phyloP scores from a whole-genome alignment of 2,329 filamentous ascomycete species.

The Aspergillus viridinutans region DNA sequence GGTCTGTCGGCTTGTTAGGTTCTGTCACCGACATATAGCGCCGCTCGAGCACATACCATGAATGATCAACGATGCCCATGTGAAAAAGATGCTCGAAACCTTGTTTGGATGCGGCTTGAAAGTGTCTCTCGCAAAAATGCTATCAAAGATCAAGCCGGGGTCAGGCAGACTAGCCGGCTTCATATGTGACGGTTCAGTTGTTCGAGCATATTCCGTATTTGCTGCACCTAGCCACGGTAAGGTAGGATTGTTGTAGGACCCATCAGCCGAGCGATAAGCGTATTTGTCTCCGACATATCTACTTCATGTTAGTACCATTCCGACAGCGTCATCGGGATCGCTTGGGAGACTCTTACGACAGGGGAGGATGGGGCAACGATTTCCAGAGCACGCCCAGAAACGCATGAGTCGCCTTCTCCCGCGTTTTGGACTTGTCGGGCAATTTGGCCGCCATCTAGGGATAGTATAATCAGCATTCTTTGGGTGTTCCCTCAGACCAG shows the following conservation, averaged over 20 bases:
- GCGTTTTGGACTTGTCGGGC: slow-evolving; percentile 57
- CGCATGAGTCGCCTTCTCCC: slow-evolving; percentile 59
- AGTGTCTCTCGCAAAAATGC: slow-evolving; percentile 39
- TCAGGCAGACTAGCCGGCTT: slow-evolving; percentile 65
- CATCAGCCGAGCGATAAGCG: slow-evolving; percentile 65
- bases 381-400: slow-evolving; percentile 69
- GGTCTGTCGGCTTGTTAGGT: slow-evolving; percentile 40
- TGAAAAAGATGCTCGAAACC: slow-evolving; percentile 67
- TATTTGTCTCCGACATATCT: slow-evolving; percentile 52
- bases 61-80: slow-evolving; percentile 69
- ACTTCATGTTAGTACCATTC: neutral
- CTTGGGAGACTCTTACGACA: slow-evolving; percentile 47
- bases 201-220: slow-evolving; percentile 63
- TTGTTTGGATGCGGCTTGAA: slow-evolving; percentile 61
- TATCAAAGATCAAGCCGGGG: slow-evolving; percentile 49
- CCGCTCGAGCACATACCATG: slow-evolving; percentile 50
- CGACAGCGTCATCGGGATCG: slow-evolving; percentile 1
- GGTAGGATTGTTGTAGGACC: slow-evolving; percentile 66
- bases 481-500: too few species aligned
- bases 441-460: slow-evolving; percentile 59
- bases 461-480: neutral
- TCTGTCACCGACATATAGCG: neutral
- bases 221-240: slow-evolving; percentile 64
- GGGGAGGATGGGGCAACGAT: slow-evolving; percentile 66
- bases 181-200: slow-evolving; percentile 55